Base-by-base conservation (phyloP, 225 moss, liverwort and hornwort species). In the Rhytidiadelphus loreus region DNA sequence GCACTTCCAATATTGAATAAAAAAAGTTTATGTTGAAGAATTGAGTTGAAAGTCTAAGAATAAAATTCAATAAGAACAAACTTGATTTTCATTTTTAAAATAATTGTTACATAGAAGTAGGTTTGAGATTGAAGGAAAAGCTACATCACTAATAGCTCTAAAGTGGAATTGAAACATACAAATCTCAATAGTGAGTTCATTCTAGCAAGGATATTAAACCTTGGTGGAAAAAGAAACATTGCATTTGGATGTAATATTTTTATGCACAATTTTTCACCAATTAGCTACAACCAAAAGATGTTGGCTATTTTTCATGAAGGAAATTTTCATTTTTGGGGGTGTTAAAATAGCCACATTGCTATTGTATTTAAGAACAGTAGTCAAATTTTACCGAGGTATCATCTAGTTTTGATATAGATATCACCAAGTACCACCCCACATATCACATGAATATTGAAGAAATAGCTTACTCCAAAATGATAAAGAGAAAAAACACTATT, bases 161-260 rank as follows among this genome's bases (percentile, higher is more conserved):
- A 13, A 23, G 7, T 39, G 8, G 23, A 23, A 23, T 69, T 69
- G 4, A 69, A 39, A 23, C 4, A 23, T 7, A 23, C 7, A 12
- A n/a, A 12, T n/a, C 2, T 0, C 22, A 68, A 22, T 13, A 3
- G 23, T 39, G 2, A 39, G 2, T 39, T 12, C 39, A 7, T 13
- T 23, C 7, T 39, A 69, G 4, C 4, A 60, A 60, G 13, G 6
- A n/a, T 66, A 61, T 30, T 30, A 62, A 14, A 62, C 30, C 3
- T 16, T 35, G 12, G 19, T 48, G 9, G 11, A 46, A 46, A 29
- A 73, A 0, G 0, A 13, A 21, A 21, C 2, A 50, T 22, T 76
- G 8, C 0, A 1, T 53, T 23, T 35, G 2, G 14, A 23, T 21
- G 13, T 0, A 20, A 0, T 50, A 1, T 8, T 50, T 21, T 21